Percentiles rank a stretch among this genome's conserved stretches.
phyloP scores from a whole-genome alignment of 1,139 yeast species.

The Geotrichum siamense region DNA sequence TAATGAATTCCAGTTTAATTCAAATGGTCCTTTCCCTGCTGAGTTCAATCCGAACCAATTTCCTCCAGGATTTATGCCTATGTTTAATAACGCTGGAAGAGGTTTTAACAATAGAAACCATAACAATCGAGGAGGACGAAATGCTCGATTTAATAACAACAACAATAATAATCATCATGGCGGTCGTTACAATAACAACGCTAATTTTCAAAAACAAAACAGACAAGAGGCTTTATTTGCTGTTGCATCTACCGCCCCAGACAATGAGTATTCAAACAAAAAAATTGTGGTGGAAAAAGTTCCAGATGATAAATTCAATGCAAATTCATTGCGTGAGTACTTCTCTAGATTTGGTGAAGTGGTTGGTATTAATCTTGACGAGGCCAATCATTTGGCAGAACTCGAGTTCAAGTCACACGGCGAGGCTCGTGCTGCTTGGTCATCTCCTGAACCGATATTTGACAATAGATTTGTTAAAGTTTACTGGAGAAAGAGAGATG shows the following conservation, averaged over 20 bases:
- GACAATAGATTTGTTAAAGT: constrained; percentile 45
- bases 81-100: neutral
- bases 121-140: constrained; percentile 8
- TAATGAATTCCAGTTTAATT: neutral
- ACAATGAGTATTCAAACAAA: constrained; percentile 23
- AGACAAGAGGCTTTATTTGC: neutral
- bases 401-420: constrained; percentile 37
- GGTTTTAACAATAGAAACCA: constrained; percentile 2
- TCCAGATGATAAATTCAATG: constrained; percentile 40
- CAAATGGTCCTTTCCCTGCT: neutral
- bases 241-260: constrained; percentile 18
- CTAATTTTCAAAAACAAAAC: constrained; percentile 6
- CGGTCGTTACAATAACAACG: neutral
- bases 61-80: constrained; percentile 8
- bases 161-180: neutral
- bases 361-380: constrained; percentile 30
- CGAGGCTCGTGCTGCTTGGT: constrained; percentile 41
- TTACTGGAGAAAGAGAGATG: constrained; percentile 34
- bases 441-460: constrained; percentile 42
- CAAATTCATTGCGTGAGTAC: constrained; percentile 32
- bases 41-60: neutral
- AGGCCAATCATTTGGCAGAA: constrained; percentile 32
- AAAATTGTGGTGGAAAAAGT: constrained; percentile 39
- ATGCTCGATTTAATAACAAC: neutral
- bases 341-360: constrained; percentile 40